Conservation (phyloP, 805 yeast genomes). For the Yamadazyma laniorum region DNA sequence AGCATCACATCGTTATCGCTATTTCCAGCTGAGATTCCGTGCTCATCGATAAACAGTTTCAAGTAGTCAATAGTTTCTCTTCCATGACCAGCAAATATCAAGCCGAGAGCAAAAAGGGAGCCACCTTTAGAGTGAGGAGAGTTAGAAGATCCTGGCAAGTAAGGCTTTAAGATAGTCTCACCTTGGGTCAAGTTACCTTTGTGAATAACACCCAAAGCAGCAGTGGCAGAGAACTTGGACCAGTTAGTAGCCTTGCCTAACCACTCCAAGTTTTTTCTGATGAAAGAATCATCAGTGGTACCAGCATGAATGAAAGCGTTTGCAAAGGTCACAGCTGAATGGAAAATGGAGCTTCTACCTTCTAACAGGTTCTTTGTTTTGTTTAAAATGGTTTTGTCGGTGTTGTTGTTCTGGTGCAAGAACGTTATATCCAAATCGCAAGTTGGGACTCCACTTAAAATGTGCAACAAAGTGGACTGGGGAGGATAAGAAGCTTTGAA, state of each 20-base stretch:
- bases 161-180: slow-evolving; percentile 79
- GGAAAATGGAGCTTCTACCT: slow-evolving; percentile 91
- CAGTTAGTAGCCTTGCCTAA: slow-evolving; percentile 96
- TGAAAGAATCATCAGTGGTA: slow-evolving; percentile 90
- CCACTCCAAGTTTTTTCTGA: slow-evolving; percentile 91
- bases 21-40: slow-evolving; percentile 61
- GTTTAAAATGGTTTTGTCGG: slow-evolving; percentile 78
- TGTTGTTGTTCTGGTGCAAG: slow-evolving; percentile 78
- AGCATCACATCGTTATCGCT: slow-evolving; percentile 77
- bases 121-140: slow-evolving; percentile 95
- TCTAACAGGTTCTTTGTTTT: slow-evolving; percentile 80
- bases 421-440: slow-evolving; percentile 91
- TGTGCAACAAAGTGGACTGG: slow-evolving; percentile 53
- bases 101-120: slow-evolving; percentile 86
- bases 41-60: slow-evolving; percentile 65
- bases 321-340: slow-evolving; percentile 91
- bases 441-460: slow-evolving; percentile 88
- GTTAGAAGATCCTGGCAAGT: slow-evolving; percentile 77
- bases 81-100: slow-evolving; percentile 95
- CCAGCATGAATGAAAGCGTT: slow-evolving; percentile 96
- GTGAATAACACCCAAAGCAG: slow-evolving; percentile 96
- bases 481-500: slow-evolving; percentile 22
- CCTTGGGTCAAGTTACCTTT: slow-evolving; percentile 94
- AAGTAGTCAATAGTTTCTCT: slow-evolving; percentile 79
- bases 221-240: slow-evolving; percentile 97